Evolutionary conservation across 768 basidiomycete species (phyloP).

Genomic region (Scleroderma bovista): DNA sequence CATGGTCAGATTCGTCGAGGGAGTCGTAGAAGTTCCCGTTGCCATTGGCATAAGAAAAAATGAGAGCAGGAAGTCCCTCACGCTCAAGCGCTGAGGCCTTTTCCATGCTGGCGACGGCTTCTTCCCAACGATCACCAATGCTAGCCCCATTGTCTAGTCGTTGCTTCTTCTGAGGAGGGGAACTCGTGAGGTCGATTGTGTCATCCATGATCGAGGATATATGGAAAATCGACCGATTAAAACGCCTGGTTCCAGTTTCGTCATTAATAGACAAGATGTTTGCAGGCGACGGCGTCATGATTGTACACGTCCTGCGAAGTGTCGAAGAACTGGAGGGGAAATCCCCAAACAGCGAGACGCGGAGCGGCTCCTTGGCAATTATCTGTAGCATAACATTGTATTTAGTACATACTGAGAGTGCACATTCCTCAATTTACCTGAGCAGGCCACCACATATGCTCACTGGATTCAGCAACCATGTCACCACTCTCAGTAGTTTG

Average conservation of each 20-base stretch:
- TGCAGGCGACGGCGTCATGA: conserved; percentile 29
- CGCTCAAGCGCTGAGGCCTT: conserved; percentile 36
- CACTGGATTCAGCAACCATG: conserved; percentile 13
- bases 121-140: conserved; percentile 39
- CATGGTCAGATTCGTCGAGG: conserved; percentile 22
- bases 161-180: conserved; percentile 43
- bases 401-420: conserved; percentile 5
- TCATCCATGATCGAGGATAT: conserved; percentile 1
- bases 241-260: conserved; percentile 35
- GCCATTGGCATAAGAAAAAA: conserved; percentile 23
- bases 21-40: conserved; percentile 20
- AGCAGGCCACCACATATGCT: conserved; percentile 65
- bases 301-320: conserved; percentile 19
- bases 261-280: conserved; percentile 39
- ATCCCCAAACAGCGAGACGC: conserved; percentile 29
- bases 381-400: conserved; percentile 10
- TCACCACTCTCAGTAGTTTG: conserved; percentile 19
- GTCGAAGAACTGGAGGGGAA: conserved; percentile 21
- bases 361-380: conserved; percentile 23
- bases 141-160: conserved; percentile 27
- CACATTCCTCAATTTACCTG: conserved; percentile 38
- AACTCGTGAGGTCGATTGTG: conserved; percentile 1
- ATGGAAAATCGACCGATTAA: conserved; percentile 35
- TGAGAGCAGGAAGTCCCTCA: conserved; percentile 44
- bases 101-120: conserved; percentile 44